phyloP scores from a whole-genome alignment of 2,329 filamentous ascomycete genomes.

The Cryphonectria naterciae region DNA sequence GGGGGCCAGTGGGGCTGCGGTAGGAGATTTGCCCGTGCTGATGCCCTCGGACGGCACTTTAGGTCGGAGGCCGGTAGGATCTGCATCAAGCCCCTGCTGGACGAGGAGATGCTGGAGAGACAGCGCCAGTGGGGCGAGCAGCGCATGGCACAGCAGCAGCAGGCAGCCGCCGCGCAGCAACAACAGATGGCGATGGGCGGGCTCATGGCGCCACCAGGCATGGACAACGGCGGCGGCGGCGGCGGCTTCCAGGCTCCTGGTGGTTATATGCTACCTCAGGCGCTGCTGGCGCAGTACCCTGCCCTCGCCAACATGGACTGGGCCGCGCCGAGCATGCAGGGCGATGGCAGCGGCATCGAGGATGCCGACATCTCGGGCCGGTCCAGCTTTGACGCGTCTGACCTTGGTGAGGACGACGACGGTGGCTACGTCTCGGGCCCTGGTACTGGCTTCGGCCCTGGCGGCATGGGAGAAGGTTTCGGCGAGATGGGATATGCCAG shows the following conservation, averaged over 20 bases:
- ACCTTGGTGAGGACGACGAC: conserved; percentile 71
- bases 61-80: conserved; percentile 92
- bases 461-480: conserved; percentile 58
- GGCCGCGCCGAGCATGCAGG: conserved; percentile 66
- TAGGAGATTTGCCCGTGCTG: conserved; percentile 89
- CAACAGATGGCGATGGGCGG: conserved; percentile 61
- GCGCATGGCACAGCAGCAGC: conserved; percentile 57
- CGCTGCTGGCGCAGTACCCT: conserved; percentile 88
- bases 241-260: conserved; percentile 59
- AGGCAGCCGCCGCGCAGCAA: conserved; percentile 45
- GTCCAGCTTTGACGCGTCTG: conserved; percentile 81
- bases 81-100: conserved; percentile 95
- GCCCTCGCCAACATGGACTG: conserved; percentile 90
- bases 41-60: conserved; percentile 93
- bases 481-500: conserved; percentile 59
- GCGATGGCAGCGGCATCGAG: conserved; percentile 72
- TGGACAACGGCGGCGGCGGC: conserved; percentile 63
- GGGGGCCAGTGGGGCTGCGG: conserved; percentile 91
- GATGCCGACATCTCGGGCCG: conserved; percentile 78
- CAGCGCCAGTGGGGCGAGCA: conserved; percentile 77
- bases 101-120: conserved; percentile 87
- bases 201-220: conserved; percentile 59
- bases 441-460: conserved; percentile 62
- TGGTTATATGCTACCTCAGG: conserved; percentile 77
- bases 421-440: conserved; percentile 68